Conservation (phyloP, 192 early-diverging fungal species). For the Allomyces macrogynus region DNA sequence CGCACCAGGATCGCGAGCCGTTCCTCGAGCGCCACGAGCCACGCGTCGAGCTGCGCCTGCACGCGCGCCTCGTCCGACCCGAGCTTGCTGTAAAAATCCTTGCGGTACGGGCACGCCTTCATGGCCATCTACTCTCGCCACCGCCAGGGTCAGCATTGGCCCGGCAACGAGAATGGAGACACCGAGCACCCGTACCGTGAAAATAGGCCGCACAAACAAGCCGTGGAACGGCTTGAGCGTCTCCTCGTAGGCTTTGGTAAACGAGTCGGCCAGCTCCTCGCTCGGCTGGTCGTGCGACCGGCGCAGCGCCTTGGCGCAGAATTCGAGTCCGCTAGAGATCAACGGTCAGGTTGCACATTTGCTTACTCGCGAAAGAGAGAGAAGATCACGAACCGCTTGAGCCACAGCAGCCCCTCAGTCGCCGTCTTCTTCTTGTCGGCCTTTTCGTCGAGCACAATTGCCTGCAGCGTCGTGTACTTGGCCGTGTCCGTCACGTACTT, state of each 20-base stretch:
- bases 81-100: slow-evolving; percentile 71
- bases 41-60: slow-evolving; percentile 34
- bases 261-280: slow-evolving; percentile 49
- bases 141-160: background rate
- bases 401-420: slow-evolving; percentile 86
- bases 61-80: slow-evolving; percentile 38
- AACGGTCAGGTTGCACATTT: background rate
- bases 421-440: slow-evolving; percentile 65
- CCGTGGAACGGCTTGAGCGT: slow-evolving; percentile 52
- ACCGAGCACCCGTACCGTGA: slow-evolving; percentile 20
- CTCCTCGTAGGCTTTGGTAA: slow-evolving; percentile 44
- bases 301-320: slow-evolving; percentile 47
- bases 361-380: background rate
- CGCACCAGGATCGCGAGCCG: slow-evolving; percentile 39
- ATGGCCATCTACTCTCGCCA: slow-evolving; percentile 49
- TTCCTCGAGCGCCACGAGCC: slow-evolving; percentile 54
- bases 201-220: slow-evolving; percentile 43
- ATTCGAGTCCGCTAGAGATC: slow-evolving; percentile 46
- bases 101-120: slow-evolving; percentile 77
- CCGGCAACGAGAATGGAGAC: background rate
- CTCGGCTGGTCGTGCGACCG: slow-evolving; percentile 25
- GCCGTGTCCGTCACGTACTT: slow-evolving; percentile 45
- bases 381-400: slow-evolving; percentile 42
- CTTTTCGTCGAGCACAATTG: slow-evolving; percentile 50
- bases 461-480: slow-evolving; percentile 57